Evolutionary conservation across 139 green algal genomes (phyloP).

Genomic region (Picochlorum costavermella): DNA sequence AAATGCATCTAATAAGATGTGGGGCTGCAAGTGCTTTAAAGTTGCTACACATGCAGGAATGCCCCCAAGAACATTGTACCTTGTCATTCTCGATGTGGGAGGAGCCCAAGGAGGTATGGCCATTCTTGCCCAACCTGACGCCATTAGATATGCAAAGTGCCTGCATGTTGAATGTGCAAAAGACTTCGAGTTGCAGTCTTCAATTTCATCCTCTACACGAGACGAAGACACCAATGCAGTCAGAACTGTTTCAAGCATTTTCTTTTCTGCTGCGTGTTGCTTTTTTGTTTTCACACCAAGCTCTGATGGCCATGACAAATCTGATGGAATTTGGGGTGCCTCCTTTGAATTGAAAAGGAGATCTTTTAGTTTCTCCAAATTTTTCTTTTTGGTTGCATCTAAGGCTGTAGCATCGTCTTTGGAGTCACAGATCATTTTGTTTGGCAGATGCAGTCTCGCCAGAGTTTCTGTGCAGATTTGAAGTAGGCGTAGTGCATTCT

Average conservation of each 20-base stretch:
- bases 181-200: slow-evolving; percentile 25
- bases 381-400: slow-evolving; percentile 18
- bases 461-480: slow-evolving; percentile 16
- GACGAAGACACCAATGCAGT: slow-evolving; percentile 39
- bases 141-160: slow-evolving; percentile 90
- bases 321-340: slow-evolving; percentile 2
- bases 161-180: slow-evolving; percentile 65
- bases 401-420: not conserved
- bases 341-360: slow-evolving; percentile 5
- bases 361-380: slow-evolving; percentile 27
- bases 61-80: slow-evolving; percentile 30
- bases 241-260: slow-evolving; percentile 40
- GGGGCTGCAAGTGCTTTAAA: slow-evolving; percentile 61
- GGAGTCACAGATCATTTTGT: slow-evolving; percentile 5
- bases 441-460: slow-evolving; percentile 9
- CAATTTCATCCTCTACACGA: slow-evolving; percentile 42
- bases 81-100: slow-evolving; percentile 16
- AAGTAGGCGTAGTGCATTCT: slow-evolving; percentile 5
- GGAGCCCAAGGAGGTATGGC: slow-evolving; percentile 5
- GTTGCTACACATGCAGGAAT: slow-evolving; percentile 29
- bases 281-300: slow-evolving; percentile 71
- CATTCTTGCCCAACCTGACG: slow-evolving; percentile 33
- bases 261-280: slow-evolving; percentile 75
- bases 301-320: slow-evolving; percentile 32
- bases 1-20: slow-evolving; percentile 84